Percentiles rank a stretch among this genome's conserved stretches.
Evolutionary conservation across 2,329 filamentous ascomycete genomes (phyloP).

Genomic region (Lachnellula willkommii): DNA sequence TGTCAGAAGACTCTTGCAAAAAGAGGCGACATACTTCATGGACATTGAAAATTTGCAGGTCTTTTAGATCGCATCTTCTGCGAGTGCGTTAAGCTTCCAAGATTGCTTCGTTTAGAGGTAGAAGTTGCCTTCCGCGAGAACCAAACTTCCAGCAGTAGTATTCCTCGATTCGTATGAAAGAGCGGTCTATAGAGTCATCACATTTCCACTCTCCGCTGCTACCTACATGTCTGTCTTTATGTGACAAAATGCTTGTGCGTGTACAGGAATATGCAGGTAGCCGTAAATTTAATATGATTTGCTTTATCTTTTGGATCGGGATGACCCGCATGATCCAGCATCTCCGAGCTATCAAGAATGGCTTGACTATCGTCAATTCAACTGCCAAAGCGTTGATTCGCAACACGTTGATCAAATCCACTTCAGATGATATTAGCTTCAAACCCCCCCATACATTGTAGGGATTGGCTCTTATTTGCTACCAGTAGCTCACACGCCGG

Average conservation of each 20-base stretch:
- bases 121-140: neutral
- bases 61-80: neutral
- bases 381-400: neutral
- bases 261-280: neutral
- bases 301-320: too few relatives aligned
- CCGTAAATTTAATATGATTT: neutral
- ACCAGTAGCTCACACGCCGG: neutral
- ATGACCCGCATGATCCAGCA: neutral
- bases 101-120: neutral
- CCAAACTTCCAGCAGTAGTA: slow-evolving; percentile 1
- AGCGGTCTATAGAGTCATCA: slow-evolving; percentile 1
- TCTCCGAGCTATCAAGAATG: neutral
- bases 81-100: neutral
- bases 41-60: slow-evolving; percentile 17
- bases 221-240: neutral
- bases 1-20: slow-evolving; percentile 51
- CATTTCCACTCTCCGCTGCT: neutral
- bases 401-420: neutral
- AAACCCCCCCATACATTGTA: neutral
- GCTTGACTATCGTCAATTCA: too few relatives aligned
- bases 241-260: neutral
- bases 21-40: slow-evolving; percentile 30
- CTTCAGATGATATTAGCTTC: neutral
- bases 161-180: slow-evolving; percentile 1
- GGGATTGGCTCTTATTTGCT: neutral